phyloP scores from a whole-genome alignment of 176 grass and related monocot genomes.

The Puccinellia tenuiflora region DNA sequence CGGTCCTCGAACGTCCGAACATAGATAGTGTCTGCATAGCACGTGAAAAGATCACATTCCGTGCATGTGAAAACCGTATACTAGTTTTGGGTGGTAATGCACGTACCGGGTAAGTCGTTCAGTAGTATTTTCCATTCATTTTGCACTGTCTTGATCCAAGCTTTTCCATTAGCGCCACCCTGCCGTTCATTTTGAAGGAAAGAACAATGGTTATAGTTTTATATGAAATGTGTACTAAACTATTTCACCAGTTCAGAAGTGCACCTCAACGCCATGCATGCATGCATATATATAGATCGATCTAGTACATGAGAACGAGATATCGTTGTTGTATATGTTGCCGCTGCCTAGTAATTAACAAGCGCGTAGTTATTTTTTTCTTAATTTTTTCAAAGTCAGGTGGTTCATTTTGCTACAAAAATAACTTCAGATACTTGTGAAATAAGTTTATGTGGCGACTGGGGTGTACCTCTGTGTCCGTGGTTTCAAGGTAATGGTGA shows the following conservation, averaged over 20 bases:
- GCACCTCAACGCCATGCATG: not conserved
- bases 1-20: not conserved
- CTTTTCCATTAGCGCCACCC: not conserved
- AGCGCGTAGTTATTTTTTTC: not conserved
- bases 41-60: not conserved
- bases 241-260: not conserved
- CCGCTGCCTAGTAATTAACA: too few species aligned
- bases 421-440: not conserved
- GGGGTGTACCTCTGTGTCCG: not conserved
- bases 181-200: not conserved
- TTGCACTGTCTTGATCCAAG: not conserved
- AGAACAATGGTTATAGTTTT: not conserved
- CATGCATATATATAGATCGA: too few species aligned
- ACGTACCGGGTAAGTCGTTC: not conserved
- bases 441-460: not conserved
- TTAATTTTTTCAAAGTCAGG: not conserved
- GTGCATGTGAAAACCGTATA: not conserved
- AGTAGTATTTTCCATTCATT: slow-evolving; percentile 3
- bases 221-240: not conserved
- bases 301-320: too few species aligned
- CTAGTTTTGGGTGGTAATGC: not conserved
- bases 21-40: not conserved
- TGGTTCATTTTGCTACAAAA: not conserved
- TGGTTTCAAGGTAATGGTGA: not conserved
- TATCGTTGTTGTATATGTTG: not conserved